Evolutionary conservation across 78 protist genomes (phyloP).

Genomic region (Pigoraptor vietnamica): DNA sequence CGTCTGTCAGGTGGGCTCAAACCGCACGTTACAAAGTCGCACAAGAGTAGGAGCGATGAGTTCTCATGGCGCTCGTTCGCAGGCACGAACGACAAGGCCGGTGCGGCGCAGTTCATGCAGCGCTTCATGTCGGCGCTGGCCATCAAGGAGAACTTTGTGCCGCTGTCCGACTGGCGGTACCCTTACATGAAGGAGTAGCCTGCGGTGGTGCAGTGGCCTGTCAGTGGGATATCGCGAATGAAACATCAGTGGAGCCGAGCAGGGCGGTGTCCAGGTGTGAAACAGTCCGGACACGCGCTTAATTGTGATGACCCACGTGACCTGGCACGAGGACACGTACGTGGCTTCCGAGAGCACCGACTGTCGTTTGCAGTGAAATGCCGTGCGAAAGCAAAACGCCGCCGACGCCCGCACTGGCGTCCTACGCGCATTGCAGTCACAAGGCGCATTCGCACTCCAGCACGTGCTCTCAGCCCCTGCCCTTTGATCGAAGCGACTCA

Average conservation of each 20-base stretch:
- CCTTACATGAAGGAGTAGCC: conserved; percentile 54
- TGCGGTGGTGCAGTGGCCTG: too few relatives aligned
- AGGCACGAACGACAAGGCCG: conserved; percentile 96
- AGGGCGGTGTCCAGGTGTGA: too few relatives aligned
- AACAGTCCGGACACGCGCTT: neutral
- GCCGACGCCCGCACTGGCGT: too few relatives aligned
- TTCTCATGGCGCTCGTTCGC: neutral
- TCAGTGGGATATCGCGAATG: too few relatives aligned
- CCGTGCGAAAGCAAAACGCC: neutral
- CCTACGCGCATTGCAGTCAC: too few relatives aligned
- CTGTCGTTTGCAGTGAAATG: neutral
- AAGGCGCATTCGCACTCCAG: too few relatives aligned
- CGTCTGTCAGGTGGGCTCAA: conserved; percentile 39
- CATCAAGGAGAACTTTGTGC: conserved; percentile 81
- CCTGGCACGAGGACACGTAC: neutral
- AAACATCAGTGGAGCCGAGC: neutral
- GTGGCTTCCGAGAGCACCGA: too few relatives aligned
- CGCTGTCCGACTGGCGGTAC: conserved; percentile 49
- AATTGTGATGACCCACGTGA: neutral
- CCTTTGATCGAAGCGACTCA: too few relatives aligned
- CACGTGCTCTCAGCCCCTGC: too few relatives aligned
- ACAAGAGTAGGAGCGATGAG: too few relatives aligned
- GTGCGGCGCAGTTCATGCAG: conserved; percentile 51
- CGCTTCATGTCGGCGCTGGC: conserved; percentile 74
- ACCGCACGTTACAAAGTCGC: too few relatives aligned